Conservation (phyloP, 2,329 filamentous ascomycete genomes). For the Aspergillus melleus region DNA sequence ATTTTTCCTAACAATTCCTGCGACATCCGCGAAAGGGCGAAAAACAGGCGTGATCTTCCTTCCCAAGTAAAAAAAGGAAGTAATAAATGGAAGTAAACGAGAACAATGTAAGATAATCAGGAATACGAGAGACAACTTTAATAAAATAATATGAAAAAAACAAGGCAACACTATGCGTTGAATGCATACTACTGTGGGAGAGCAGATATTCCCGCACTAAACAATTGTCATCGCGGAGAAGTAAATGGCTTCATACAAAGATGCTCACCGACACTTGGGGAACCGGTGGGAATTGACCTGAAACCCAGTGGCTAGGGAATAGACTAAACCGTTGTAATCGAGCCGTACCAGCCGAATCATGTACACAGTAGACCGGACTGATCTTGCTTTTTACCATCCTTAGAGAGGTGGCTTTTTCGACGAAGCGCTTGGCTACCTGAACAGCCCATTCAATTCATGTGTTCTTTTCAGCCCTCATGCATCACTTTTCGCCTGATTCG, state of each 20-base stretch:
- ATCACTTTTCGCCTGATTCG: conserved; percentile 2
- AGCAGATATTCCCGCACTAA: not conserved
- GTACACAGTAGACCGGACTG: not conserved
- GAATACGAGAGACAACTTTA: not conserved
- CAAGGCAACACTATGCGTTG: not conserved
- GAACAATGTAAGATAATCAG: not conserved
- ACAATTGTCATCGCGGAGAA: not conserved
- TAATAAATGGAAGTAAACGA: not conserved
- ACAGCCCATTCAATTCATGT: not conserved
- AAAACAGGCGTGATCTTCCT: not conserved
- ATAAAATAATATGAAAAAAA: not conserved
- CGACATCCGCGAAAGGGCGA: not conserved
- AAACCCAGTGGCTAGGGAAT: not conserved
- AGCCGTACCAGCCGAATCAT: not conserved
- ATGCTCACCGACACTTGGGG: conserved; percentile 4
- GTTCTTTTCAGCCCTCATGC: not conserved
- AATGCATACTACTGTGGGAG: not conserved
- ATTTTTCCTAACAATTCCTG: not conserved
- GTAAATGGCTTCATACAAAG: not conserved
- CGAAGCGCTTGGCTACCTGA: conserved; percentile 1
- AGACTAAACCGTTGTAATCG: not conserved
- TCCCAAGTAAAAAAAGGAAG: not conserved
- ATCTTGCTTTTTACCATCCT: not conserved
- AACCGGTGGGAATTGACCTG: not conserved
- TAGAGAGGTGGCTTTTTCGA: not conserved